phyloP scores from a whole-genome alignment of 495 filamentous ascomycete species.

The Trichoderma erinaceum region DNA sequence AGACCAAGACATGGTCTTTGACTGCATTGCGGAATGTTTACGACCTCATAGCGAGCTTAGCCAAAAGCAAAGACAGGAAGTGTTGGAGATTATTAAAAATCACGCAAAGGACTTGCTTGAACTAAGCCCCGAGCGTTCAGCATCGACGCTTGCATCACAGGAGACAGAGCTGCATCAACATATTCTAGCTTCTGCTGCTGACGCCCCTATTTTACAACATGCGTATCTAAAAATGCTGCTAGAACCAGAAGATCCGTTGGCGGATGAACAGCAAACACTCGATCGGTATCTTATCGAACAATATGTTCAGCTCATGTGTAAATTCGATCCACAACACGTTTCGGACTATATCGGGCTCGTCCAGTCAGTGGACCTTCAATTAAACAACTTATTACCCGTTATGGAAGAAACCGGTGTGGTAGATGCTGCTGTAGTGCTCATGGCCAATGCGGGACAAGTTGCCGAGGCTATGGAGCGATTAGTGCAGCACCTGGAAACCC shows the following conservation, averaged over 20 bases:
- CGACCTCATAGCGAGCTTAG: conserved; percentile 61
- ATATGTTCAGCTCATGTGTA: conserved; percentile 87
- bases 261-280: conserved; percentile 29
- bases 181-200: conserved; percentile 58
- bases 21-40: conserved; percentile 74
- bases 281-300: conserved; percentile 62
- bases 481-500: conserved; percentile 64
- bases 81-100: conserved; percentile 62
- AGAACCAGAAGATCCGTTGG: conserved; percentile 54
- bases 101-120: conserved; percentile 62
- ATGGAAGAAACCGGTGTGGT: conserved; percentile 87
- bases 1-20: conserved; percentile 65
- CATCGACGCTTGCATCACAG: conserved; percentile 59
- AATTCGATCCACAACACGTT: conserved; percentile 73
- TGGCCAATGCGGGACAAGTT: conserved; percentile 84
- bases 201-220: conserved; percentile 61
- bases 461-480: conserved; percentile 78
- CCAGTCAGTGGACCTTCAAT: conserved; percentile 69
- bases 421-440: conserved; percentile 86
- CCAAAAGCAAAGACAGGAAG: conserved; percentile 68
- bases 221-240: conserved; percentile 72
- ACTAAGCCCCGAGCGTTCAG: conserved; percentile 62
- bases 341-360: conserved; percentile 76
- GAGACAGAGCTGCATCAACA: conserved; percentile 66
- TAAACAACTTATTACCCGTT: conserved; percentile 74